Conservation (phyloP, 768 basidiomycete species). For the Mycena metata region DNA sequence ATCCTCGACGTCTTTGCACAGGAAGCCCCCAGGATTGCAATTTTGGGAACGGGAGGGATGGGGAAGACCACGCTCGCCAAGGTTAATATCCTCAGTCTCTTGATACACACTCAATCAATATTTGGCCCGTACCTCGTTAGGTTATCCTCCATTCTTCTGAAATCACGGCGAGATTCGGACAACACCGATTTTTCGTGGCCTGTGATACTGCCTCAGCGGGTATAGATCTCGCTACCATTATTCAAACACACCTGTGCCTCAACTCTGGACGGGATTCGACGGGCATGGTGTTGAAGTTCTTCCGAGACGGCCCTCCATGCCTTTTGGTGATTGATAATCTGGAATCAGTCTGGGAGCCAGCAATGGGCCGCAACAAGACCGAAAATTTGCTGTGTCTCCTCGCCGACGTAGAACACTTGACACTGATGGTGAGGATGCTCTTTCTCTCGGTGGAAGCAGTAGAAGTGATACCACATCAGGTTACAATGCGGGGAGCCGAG, state of each 20-base stretch:
- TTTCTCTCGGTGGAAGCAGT: too few relatives aligned
- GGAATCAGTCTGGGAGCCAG: constrained; percentile 9
- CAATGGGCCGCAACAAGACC: neutral
- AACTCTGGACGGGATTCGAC: neutral
- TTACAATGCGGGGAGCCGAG: constrained; percentile 25
- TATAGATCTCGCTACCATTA: neutral
- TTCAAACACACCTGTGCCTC: neutral
- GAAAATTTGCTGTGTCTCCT: constrained; percentile 10
- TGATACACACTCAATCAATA: too few relatives aligned
- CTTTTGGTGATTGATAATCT: constrained; percentile 13
- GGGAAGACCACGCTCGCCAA: neutral
- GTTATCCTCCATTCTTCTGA: neutral
- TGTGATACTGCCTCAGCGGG: neutral
- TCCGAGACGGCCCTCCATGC: neutral
- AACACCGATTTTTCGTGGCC: neutral
- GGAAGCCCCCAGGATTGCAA: neutral
- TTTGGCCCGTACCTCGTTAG: too few relatives aligned
- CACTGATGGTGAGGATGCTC: constrained; percentile 1
- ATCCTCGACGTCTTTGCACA: too few relatives aligned
- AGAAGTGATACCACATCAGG: neutral
- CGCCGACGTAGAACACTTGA: neutral
- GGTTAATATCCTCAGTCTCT: too few relatives aligned
- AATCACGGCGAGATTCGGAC: neutral
- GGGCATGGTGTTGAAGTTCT: neutral
- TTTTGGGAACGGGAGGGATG: neutral